Evolutionary conservation across 2,329 filamentous ascomycete genomes (phyloP).

Genomic region (Lomentospora prolificans): DNA sequence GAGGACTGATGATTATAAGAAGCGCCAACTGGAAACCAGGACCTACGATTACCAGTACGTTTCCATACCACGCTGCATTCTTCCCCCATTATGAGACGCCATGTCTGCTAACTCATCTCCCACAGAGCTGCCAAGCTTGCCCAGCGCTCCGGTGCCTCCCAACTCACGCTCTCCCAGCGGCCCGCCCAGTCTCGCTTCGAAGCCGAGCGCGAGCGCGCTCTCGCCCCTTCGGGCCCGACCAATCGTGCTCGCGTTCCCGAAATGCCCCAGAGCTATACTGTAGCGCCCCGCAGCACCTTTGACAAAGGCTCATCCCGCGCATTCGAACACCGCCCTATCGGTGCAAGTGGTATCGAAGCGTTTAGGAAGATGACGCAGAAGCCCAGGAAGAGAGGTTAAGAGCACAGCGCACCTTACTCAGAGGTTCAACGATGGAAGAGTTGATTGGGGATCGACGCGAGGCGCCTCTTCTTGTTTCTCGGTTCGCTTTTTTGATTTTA

Average conservation of each 20-base stretch:
- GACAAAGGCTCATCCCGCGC: conserved; percentile 26
- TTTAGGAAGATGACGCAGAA: conserved; percentile 58
- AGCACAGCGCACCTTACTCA: no score
- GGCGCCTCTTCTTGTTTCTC: neutral
- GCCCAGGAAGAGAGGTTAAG: conserved; percentile 39
- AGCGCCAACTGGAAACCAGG: conserved; percentile 57
- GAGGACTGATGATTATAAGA: conserved; percentile 89
- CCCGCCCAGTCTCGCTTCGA: conserved; percentile 33
- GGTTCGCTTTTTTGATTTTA: neutral
- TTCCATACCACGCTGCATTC: conserved; percentile 16
- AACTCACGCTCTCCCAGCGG: conserved; percentile 40
- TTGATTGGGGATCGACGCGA: neutral
- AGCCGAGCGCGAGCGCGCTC: conserved; percentile 46
- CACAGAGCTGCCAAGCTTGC: conserved; percentile 42
- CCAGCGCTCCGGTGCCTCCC: conserved; percentile 38
- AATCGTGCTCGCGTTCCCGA: conserved; percentile 49
- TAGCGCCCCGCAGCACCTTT: conserved; percentile 53
- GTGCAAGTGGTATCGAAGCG: conserved; percentile 52
- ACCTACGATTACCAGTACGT: conserved; percentile 56
- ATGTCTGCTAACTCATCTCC: neutral
- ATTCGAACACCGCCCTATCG: conserved; percentile 47
- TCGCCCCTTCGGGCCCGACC: conserved; percentile 43
- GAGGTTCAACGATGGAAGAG: no score
- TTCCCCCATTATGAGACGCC: neutral
- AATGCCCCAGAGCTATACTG: conserved; percentile 46